Evolutionary conservation across 1,139 yeast genomes (phyloP), one percentile per base, ranked within the genome.

Genomic region (Geotrichum citri-aurantii): DNA sequence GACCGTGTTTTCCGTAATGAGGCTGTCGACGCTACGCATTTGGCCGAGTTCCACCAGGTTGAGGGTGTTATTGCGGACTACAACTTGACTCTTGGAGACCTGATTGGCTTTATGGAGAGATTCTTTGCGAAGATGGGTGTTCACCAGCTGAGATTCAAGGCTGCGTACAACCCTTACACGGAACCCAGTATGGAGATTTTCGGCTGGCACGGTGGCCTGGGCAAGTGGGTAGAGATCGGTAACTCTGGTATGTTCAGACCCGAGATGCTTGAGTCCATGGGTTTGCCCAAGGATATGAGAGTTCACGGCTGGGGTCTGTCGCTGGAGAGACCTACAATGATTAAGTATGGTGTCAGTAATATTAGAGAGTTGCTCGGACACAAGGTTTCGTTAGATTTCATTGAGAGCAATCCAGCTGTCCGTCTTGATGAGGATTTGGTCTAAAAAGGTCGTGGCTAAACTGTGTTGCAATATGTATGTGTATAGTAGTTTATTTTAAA

Each of bases 161-260:
- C 99, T 64, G 96, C 99, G 50, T 95, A 93, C 77, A 93, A 93
- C 76, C 99, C 99, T 60, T 95, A 95, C 81, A 95, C 99, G 63
- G 99, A 95, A 76, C 99, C 99, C 62, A 88, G 97, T 19, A 83
- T 95, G 84, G 99, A 95, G 78, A 93, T 95, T 67, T 95, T 87
- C 75, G 95, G 98, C 59, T 93, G 90, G 86, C 99, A 95, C 77
- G 85, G 85, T 69, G 97, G 97, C 54, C 81, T 95, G 69, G 86
- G 82, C 69, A 93, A 91, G 74, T 95, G 99, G 99, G 99, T 95
- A 64, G 99, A 95, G 79, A 92, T 95, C 71, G 99, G 99, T 74
- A 95, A 95, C 80, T 90, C 97, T 26, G 99, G 99, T 74, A 88
- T 95, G 97, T 95, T 95, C 81, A 85, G 99, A 77, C 99, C 99